phyloP scores from a whole-genome alignment of 768 basidiomycete species.

The Tricholoma terreum region DNA sequence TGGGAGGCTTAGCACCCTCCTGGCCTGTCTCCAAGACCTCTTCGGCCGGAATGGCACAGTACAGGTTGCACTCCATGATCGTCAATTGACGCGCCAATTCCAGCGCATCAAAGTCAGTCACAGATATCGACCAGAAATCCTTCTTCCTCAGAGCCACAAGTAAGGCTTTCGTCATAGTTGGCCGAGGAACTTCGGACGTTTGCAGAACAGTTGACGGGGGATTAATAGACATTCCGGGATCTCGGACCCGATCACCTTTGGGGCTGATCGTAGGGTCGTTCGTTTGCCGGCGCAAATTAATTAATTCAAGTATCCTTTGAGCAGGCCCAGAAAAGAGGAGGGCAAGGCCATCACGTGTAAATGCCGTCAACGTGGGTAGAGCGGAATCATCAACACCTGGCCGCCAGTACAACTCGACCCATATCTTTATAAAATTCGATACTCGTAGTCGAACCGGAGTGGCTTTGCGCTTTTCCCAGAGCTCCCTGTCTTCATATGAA shows the following conservation, averaged over 20 bases:
- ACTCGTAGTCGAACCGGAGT: constrained; percentile 89
- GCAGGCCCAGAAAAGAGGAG: constrained; percentile 66
- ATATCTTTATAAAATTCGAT: constrained; percentile 89
- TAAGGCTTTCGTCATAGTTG: constrained; percentile 79
- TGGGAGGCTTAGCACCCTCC: constrained; percentile 57
- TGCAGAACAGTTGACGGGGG: constrained; percentile 43
- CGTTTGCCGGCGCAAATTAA: constrained; percentile 51
- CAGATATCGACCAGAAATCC: constrained; percentile 56
- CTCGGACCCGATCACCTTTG: constrained; percentile 62
- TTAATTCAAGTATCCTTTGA: constrained; percentile 68
- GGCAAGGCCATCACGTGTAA: constrained; percentile 59
- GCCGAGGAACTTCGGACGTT: constrained; percentile 76
- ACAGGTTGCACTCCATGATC: constrained; percentile 87
- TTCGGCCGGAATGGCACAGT: constrained; percentile 81
- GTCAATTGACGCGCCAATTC: constrained; percentile 94
- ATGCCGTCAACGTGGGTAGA: constrained; percentile 52
- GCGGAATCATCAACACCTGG: constrained; percentile 68
- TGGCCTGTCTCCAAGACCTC: constrained; percentile 86
- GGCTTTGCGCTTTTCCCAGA: constrained; percentile 88
- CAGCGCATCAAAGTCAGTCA: constrained; percentile 91
- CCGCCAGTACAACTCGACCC: constrained; percentile 92
- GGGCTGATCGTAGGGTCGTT: constrained; percentile 49
- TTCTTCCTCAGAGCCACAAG: constrained; percentile 64
- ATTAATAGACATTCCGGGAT: constrained; percentile 73
- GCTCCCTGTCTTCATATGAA: constrained; percentile 54